phyloP scores from a whole-genome alignment of 257 asterid genomes.

The Nicotiana otophora region DNA sequence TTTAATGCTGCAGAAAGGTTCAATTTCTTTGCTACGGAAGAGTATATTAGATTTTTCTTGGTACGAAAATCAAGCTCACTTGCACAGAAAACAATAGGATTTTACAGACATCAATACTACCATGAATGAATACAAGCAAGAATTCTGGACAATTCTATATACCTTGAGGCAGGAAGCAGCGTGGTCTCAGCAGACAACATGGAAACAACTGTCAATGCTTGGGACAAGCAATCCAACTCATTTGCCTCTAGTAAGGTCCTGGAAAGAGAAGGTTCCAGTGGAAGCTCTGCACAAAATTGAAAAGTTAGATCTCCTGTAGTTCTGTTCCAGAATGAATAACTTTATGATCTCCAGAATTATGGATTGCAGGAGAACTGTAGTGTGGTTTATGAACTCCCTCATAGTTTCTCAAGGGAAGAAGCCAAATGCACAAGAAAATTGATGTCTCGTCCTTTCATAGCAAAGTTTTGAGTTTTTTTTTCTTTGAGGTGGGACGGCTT shows the following conservation, averaged over 20 bases:
- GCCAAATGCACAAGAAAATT: neutral
- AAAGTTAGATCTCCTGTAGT: neutral
- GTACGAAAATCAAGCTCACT: neutral
- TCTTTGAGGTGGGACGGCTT: neutral
- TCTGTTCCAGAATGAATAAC: neutral
- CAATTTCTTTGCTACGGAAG: neutral
- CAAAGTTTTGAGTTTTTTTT: neutral
- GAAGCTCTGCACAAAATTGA: slow-evolving; percentile 69
- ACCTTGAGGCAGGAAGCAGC: slow-evolving; percentile 72
- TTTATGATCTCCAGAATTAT: neutral
- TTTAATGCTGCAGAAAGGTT: neutral
- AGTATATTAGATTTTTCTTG: neutral
- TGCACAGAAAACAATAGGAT: neutral
- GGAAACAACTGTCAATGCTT: slow-evolving; percentile 86
- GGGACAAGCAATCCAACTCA: slow-evolving; percentile 71
- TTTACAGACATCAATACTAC: neutral
- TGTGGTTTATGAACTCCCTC: neutral
- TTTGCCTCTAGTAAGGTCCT: slow-evolving; percentile 94
- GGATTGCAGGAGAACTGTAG: neutral
- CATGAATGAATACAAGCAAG: slow-evolving; percentile 1
- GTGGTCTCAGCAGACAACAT: slow-evolving; percentile 94
- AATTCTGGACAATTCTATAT: slow-evolving; percentile 2
- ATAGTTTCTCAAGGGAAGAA: neutral
- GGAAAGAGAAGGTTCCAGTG: slow-evolving; percentile 92
- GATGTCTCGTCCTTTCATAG: neutral